phyloP scores from a whole-genome alignment of 2,329 filamentous ascomycete species.

The Microascus cirrosus region DNA sequence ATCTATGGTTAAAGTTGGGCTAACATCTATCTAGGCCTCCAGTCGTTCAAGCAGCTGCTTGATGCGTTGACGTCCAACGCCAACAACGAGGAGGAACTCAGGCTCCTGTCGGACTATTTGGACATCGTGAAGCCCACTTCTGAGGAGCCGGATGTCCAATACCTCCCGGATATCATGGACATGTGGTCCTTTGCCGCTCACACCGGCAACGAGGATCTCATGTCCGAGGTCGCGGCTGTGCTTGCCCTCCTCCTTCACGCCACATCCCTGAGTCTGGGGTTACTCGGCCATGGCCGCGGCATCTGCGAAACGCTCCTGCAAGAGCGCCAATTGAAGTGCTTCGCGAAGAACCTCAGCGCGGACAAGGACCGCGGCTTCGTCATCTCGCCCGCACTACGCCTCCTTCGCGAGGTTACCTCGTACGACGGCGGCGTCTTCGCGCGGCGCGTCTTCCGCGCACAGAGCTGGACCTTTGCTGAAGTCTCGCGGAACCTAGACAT shows the following conservation, averaged over 20 bases:
- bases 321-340: constrained; percentile 66
- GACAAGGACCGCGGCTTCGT: constrained; percentile 78
- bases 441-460: constrained; percentile 63
- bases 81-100: constrained; percentile 36
- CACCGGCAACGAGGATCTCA: constrained; percentile 67
- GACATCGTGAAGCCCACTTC: constrained; percentile 38
- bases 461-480: constrained; percentile 69
- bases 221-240: constrained; percentile 71
- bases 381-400: constrained; percentile 75
- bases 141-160: constrained; percentile 38
- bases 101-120: constrained; percentile 52
- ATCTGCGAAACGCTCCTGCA: constrained; percentile 76
- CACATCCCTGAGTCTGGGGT: constrained; percentile 61
- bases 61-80: constrained; percentile 49
- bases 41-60: constrained; percentile 60
- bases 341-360: constrained; percentile 68
- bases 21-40: constrained; percentile 37
- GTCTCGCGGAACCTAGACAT: constrained; percentile 72
- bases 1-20: not conserved
- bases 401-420: constrained; percentile 74
- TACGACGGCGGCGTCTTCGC: constrained; percentile 80
- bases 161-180: constrained; percentile 71
- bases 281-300: constrained; percentile 63
- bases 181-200: constrained; percentile 78
- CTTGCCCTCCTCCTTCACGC: constrained; percentile 73